Conservation (phyloP, 495 filamentous ascomycete genomes). For the Penicillium salamii region DNA sequence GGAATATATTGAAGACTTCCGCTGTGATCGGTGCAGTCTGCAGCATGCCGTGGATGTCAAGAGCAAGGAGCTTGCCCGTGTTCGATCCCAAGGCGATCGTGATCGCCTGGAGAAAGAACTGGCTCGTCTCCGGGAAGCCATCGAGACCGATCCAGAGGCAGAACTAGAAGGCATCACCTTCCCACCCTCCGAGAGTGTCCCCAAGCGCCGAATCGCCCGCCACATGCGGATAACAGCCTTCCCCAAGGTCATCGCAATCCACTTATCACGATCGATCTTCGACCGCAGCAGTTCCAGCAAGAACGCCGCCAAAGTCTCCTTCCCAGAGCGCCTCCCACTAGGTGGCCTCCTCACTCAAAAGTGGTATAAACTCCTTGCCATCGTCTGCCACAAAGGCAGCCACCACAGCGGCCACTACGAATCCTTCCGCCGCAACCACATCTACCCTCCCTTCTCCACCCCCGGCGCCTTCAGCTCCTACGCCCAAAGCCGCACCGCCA, state of each 20-base stretch:
- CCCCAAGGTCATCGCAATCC: slow-evolving; percentile 85
- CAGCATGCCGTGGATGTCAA: slow-evolving; percentile 63
- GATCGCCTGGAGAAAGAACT: slow-evolving; percentile 55
- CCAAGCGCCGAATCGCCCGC: slow-evolving; percentile 78
- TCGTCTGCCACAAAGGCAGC: slow-evolving; percentile 92
- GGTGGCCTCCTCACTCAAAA: slow-evolving; percentile 75
- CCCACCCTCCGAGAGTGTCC: slow-evolving; percentile 69
- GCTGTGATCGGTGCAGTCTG: slow-evolving; percentile 89
- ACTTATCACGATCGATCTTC: slow-evolving; percentile 89
- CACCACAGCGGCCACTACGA: slow-evolving; percentile 98
- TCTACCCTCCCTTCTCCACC: slow-evolving; percentile 75
- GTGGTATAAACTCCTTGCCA: slow-evolving; percentile 79
- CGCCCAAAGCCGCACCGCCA: slow-evolving; percentile 57
- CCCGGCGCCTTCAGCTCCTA: slow-evolving; percentile 70
- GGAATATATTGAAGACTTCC: slow-evolving; percentile 95
- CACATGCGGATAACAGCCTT: slow-evolving; percentile 82
- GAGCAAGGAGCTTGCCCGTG: slow-evolving; percentile 46
- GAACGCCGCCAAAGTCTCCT: slow-evolving; percentile 89
- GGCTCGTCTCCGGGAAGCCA: slow-evolving; percentile 52
- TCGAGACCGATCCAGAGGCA: slow-evolving; percentile 75
- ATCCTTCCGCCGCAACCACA: slow-evolving; percentile 85
- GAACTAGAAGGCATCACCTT: slow-evolving; percentile 67
- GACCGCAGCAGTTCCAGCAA: slow-evolving; percentile 79
- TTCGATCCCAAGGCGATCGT: slow-evolving; percentile 44
- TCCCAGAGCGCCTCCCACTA: slow-evolving; percentile 78